Evolutionary conservation across 768 basidiomycete species (phyloP).

Genomic region (Phanerochaete sordida): DNA sequence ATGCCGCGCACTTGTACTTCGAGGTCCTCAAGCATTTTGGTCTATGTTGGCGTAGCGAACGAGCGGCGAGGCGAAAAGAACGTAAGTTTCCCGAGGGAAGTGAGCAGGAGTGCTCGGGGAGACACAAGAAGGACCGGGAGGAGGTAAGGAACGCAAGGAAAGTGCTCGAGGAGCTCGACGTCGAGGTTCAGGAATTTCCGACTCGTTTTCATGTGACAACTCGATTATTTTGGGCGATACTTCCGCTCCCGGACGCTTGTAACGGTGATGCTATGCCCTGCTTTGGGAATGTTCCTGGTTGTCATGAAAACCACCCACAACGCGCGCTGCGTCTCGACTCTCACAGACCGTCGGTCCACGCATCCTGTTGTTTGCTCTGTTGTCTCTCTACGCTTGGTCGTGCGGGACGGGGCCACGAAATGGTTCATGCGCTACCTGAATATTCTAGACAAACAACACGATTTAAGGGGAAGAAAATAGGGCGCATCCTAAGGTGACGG

Average conservation of each 20-base stretch:
- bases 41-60: slow-evolving; percentile 1
- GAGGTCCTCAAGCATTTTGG: slow-evolving; percentile 2
- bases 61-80: slow-evolving; percentile 12
- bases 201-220: neutral
- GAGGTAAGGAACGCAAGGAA: neutral
- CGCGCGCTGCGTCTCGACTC: neutral
- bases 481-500: too few species aligned
- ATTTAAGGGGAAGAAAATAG: too few species aligned
- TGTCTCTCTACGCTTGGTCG: neutral
- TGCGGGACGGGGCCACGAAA: neutral
- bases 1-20: slow-evolving; percentile 9
- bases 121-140: neutral
- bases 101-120: slow-evolving; percentile 2
- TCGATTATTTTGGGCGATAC: neutral
- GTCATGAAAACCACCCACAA: neutral
- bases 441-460: too few species aligned
- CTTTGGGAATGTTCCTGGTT: slow-evolving; percentile 2
- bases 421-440: neutral
- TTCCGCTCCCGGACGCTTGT: neutral
- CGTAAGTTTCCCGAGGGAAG: slow-evolving; percentile 14
- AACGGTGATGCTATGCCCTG: neutral
- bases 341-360: neutral
- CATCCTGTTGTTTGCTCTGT: neutral
- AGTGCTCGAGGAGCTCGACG: neutral
- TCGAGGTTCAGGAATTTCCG: neutral